Base-by-base conservation (phyloP, 441 rosid genomes). In the Croton setiger region DNA sequence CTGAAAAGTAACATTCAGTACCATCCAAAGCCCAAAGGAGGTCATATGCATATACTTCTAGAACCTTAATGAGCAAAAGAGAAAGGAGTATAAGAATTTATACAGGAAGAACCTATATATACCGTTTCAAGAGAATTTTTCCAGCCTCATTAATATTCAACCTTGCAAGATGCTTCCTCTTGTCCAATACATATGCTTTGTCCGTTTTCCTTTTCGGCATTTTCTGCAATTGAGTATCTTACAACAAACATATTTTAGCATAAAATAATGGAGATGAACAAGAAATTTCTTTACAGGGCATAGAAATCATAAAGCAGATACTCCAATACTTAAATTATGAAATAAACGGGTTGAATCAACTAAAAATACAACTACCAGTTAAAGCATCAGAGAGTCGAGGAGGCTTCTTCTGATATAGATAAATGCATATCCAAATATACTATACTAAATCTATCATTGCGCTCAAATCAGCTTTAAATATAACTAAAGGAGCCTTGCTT, bases 151-250 rank as follows among this genome's bases (percentile, higher is more conserved):
- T 75, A 64, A 83, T 69, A 70, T 94, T 90, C 64, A 94, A 70
- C 71, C 98, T 84, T 8, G 96, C 94, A 69, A 94, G 99, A 76
- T 92, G 94, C 85, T 88, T 88, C 75, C 76, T 79, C 88, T 92
- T 94, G 83, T 94, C 97, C 77, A 94, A 78, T 44, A 86, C 99
- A 80, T 85, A 87, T 0, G 99, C 90, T 77, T 73, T 86, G 69
- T 95, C 97, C 7, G 99, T 95, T 85, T 92, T 92, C 82, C 99
- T 84, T 74, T 85, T 95, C 0, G 99, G 99, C 84, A 84, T 88
- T 83, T 88, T 95, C 94, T 92, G 99, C 89, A 92, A 87, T 69
- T 95, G 98, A 52, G 93, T 95, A 84, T 95, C 98, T 94, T 86
- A 53, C 20, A 81, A 72, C 67, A 57, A 71, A 81, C 47, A 72